These are phyloP conservation scores for Globisporangium spinosum DNA, from an alignment of 352 stramenopile genomes.

Conservation along the genomic window DNA sequence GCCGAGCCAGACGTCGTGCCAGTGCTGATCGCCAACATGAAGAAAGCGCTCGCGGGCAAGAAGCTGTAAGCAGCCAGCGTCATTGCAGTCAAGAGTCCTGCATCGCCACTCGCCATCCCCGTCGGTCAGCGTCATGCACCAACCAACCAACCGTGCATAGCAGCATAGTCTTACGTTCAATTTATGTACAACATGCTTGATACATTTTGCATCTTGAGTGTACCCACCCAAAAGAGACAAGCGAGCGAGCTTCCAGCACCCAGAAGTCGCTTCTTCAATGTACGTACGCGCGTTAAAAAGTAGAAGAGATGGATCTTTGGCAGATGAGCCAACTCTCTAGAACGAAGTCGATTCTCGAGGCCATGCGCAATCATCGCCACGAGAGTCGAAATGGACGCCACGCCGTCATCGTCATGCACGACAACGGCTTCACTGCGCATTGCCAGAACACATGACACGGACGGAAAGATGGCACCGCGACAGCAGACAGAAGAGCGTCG, in stretches of 20 bases:
- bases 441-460: not conserved
- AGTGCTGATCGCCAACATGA: conserved; percentile 88
- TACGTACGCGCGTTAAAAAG: not conserved
- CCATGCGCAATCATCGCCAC: not conserved
- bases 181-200: conserved; percentile 1
- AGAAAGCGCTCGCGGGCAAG: conserved; percentile 62
- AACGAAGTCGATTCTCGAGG: not conserved
- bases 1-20: conserved; percentile 95
- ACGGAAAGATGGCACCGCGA: not conserved
- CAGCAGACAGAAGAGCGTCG: not conserved
- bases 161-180: conserved; percentile 4
- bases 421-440: not conserved
- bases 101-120: not conserved
- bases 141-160: not conserved
- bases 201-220: not conserved
- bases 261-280: not conserved
- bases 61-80: conserved; percentile 34
- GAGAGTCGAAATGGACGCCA: not conserved
- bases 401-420: not conserved
- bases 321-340: not conserved
- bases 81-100: conserved; percentile 5
- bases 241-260: not conserved
- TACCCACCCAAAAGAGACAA: not conserved
- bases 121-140: not conserved
- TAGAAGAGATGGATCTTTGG: not conserved